These are phyloP conservation scores for Chlorociboria aeruginascens DNA, from an alignment of 495 filamentous ascomycete species.

Conservation along the genomic window DNA sequence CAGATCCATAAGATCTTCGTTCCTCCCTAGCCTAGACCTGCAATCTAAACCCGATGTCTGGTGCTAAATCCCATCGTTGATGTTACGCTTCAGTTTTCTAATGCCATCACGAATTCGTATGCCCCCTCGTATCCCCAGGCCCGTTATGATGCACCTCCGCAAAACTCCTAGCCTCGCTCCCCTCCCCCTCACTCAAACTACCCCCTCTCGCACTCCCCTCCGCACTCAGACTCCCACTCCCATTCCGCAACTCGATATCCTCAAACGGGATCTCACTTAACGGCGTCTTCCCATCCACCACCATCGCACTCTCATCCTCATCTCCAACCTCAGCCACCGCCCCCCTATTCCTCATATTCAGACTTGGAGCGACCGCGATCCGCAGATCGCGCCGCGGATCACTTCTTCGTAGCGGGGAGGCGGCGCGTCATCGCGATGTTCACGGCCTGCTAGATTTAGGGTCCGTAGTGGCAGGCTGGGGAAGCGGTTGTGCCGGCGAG, in stretches of 20 bases:
- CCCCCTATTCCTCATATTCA: background rate
- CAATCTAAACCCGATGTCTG: too few species aligned
- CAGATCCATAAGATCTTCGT: too few species aligned
- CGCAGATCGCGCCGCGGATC: too few species aligned
- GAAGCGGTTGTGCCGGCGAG: too few species aligned
- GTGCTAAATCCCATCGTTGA: too few species aligned
- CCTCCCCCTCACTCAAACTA: background rate
- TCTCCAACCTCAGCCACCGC: constrained; percentile 4
- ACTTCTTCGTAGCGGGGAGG: too few species aligned
- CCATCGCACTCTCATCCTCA: constrained; percentile 12
- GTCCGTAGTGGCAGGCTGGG: too few species aligned
- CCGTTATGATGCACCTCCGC: constrained; percentile 5
- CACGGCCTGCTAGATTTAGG: too few species aligned
- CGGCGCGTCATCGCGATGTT: too few species aligned
- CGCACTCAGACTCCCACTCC: background rate
- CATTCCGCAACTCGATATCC: constrained; percentile 11
- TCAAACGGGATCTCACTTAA: constrained; percentile 19
- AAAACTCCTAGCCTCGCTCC: constrained; percentile 6
- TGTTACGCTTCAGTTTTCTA: background rate
- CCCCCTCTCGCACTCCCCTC: background rate
- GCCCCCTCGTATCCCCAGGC: constrained; percentile 15
- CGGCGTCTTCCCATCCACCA: constrained; percentile 19
- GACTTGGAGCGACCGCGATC: too few species aligned
- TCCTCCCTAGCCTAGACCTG: too few species aligned
- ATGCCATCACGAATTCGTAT: constrained; percentile 16